Evolutionary conservation across 352 stramenopile species (phyloP), one percentile per base, ranked within the genome.

Genomic region (Globisporangium middletonii): DNA sequence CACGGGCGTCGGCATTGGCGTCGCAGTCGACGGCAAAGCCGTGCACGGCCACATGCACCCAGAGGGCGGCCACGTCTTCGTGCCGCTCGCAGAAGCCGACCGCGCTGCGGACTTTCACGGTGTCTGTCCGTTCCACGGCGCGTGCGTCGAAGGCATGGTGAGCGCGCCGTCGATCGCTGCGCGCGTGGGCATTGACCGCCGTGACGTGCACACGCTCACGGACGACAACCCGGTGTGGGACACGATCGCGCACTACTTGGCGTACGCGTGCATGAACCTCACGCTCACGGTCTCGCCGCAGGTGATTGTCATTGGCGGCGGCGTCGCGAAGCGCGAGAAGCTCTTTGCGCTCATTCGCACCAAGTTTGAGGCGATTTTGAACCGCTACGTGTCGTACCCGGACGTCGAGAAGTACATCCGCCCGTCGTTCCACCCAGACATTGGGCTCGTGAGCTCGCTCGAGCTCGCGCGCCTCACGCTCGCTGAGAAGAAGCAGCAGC

Each of bases 1-100:
- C 59, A 99, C 96, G 26, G 96, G 96, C 41, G 83, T 98, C 19
- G 96, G 96, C 28, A 94, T 99, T 28, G 96, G 96, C 16, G 79
- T 99, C 19, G 88, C 96, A 35, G 77, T 98, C 28, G 94, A 96
- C 69, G 81, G 83, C 49, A 69, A 86, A 59, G 68, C 90, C 11
- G 93, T 99, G 13, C 94, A 98, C 67, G 96, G 96, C 59, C 76
- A 96, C 53, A 93, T 98, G 81, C 96, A 99, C 81, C 96, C 96
- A 7, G 96, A 98, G 64, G 94, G 83, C 42, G 88, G 88, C 53
- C 88, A 96, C 71, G 72, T 87, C 51, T 71, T 75, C 43, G 80
- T 96, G 53, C 86, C 83, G 19, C 64, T 73, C 33, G 75, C 85
- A 4, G 71, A 73, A 27, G 81, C 72, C 62, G 93, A 92, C 88